Conservation (phyloP, 2,329 filamentous ascomycete species). For the Penicillium polonicum region DNA sequence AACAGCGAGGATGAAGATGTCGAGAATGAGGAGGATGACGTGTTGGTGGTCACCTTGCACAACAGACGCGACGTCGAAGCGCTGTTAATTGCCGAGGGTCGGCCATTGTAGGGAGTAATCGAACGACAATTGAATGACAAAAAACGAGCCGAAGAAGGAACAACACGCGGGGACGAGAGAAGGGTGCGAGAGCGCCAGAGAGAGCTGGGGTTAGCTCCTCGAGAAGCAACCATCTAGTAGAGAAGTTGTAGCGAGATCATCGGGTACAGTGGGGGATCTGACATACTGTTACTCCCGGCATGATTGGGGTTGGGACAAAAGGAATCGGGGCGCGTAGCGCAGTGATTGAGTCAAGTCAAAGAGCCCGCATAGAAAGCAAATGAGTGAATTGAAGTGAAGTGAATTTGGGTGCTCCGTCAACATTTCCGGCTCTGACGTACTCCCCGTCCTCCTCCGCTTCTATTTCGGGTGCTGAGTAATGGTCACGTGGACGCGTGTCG, state of each 20-base stretch:
- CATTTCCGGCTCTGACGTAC: conserved; percentile 13
- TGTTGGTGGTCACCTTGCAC: conserved; percentile 16
- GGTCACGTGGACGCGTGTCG: conserved; percentile 22
- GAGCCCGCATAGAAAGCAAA: conserved; percentile 26
- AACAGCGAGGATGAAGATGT: conserved; percentile 31
- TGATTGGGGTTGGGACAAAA: conserved; percentile 21
- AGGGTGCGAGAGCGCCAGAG: conserved; percentile 25
- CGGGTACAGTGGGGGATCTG: conserved; percentile 10
- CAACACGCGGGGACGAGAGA: conserved; percentile 18
- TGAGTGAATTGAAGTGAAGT: conserved; percentile 9
- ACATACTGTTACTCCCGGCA: conserved; percentile 36
- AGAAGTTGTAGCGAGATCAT: conserved; percentile 11
- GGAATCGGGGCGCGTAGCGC: conserved; percentile 29
- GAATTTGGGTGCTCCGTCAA: conserved; percentile 3
- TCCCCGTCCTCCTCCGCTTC: conserved; percentile 1
- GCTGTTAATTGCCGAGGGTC: conserved; percentile 12
- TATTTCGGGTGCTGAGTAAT: conserved; percentile 9
- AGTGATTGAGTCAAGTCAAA: conserved; percentile 18
- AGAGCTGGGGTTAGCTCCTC: conserved; percentile 20
- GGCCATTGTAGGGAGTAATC: conserved; percentile 21
- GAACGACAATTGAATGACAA: conserved; percentile 32
- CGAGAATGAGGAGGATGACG: conserved; percentile 32
- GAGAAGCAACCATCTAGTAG: conserved; percentile 25
- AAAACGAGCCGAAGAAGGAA: conserved; percentile 25
- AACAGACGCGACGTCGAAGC: conserved; percentile 19